Evolutionary conservation across 176 grass and related monocot species (phyloP).

Genomic region (Microstegium vimineum): DNA sequence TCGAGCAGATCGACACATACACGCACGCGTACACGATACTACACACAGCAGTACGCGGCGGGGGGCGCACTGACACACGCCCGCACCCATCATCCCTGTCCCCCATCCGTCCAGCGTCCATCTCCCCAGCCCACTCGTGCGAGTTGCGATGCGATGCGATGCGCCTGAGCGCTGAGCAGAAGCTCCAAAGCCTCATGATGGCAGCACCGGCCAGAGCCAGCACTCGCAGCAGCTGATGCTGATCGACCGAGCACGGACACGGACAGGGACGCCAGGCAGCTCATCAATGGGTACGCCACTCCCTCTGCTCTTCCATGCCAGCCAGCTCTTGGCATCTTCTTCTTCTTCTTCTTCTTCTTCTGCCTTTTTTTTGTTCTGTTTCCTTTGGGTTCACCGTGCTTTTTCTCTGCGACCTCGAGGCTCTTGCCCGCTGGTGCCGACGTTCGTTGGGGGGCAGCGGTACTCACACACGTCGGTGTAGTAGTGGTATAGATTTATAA

Average conservation of each 20-base stretch:
- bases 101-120: background rate
- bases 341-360: background rate
- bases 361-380: background rate
- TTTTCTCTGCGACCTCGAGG: constrained; percentile 20
- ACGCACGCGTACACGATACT: too few species aligned
- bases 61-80: background rate
- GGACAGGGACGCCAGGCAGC: background rate
- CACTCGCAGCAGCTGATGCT: background rate
- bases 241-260: constrained; percentile 14
- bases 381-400: background rate
- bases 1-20: background rate
- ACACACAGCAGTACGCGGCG: too few species aligned
- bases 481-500: background rate
- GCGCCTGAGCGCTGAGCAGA: background rate
- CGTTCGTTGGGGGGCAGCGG: background rate
- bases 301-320: constrained; percentile 1
- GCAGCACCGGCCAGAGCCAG: background rate
- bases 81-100: constrained; percentile 29
- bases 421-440: background rate
- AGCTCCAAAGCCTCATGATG: constrained; percentile 23
- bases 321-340: background rate
- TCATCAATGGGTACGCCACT: constrained; percentile 43
- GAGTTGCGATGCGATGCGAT: background rate
- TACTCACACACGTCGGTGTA: background rate
- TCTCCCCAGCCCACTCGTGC: constrained; percentile 15